phyloP scores from a whole-genome alignment of 306 rosid species.

The Ziziphus jujuba region DNA sequence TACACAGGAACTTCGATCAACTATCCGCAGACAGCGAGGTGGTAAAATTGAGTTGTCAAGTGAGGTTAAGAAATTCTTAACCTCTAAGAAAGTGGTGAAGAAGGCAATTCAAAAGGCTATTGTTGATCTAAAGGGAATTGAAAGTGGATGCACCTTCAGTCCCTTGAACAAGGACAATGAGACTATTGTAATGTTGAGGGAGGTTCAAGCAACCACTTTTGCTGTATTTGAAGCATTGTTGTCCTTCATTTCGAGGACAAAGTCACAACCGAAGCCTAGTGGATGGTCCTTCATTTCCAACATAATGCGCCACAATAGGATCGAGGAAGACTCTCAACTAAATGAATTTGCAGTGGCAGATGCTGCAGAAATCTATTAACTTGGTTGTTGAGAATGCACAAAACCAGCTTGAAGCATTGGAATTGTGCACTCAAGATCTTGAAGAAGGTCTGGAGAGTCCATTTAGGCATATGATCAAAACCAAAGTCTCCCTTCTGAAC shows the following conservation, averaged over 20 bases:
- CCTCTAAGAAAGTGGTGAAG: constrained; percentile 36
- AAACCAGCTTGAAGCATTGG: constrained; percentile 15
- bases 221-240: constrained; percentile 28
- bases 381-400: neutral
- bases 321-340: neutral
- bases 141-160: neutral
- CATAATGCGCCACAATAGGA: constrained; percentile 1
- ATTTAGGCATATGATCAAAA: constrained; percentile 21
- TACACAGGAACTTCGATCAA: constrained; percentile 34
- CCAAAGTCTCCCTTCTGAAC: constrained; percentile 34
- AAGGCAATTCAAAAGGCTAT: constrained; percentile 31
- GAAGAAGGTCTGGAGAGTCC: constrained; percentile 16
- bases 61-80: constrained; percentile 39
- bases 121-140: constrained; percentile 1
- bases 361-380: constrained; percentile 4
- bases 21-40: constrained; percentile 21
- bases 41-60: constrained; percentile 9
- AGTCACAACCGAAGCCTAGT: constrained; percentile 9
- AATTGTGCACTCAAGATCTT: constrained; percentile 27
- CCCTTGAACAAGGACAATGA: neutral
- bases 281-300: constrained; percentile 33
- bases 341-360: constrained; percentile 18
- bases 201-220: constrained; percentile 26
- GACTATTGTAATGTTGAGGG: constrained; percentile 29
- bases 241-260: constrained; percentile 32